Evolutionary conservation across 495 filamentous ascomycete genomes (phyloP), one percentile per base, ranked within the genome.

Genomic region (Terfezia boudieri): DNA sequence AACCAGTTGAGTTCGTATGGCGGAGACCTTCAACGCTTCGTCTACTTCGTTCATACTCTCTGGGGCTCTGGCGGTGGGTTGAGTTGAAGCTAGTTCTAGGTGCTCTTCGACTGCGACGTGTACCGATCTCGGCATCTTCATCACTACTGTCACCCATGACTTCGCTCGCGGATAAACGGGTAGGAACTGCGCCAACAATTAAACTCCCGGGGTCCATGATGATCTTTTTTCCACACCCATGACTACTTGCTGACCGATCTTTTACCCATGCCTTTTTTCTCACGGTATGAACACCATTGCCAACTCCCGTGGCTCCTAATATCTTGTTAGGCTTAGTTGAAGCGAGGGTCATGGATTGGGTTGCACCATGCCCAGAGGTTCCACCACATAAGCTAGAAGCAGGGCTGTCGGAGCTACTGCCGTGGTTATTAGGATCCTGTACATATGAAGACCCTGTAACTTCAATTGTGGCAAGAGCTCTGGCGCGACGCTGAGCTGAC

Each of bases 101-200:
- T 22, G 83, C 70, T 53, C 83, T 86, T 61, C 84, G 90, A 43
- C 84, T 75, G 36, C 84, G 84, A 58, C 72, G 75, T 61, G 82
- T 87, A 20, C 82, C 80, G 59, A 69, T 70, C 37, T 67, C 61
- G 41, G 85, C 82, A 52, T 94, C 85, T 37, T 84, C 81, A 14
- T 83, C 81, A 49, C 76, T 78, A 38, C 77, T 78, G 58, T 81
- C 86, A 59, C 88, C 87, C 52, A 88, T 87, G 5, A 96, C 82
- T 65, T 99, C 90, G 60, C 81, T 93, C 7, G 92, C 92, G 68
- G 85, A 94, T 55, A 99, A 71, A 49, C 90, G 79, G 58, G 93
- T 78, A 1, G 92, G 92, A 37, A 96, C 86, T 32, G 80, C 83
- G 14, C 79, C 84, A 0, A 75, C 73, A 11, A 51, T 51, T 20